These are phyloP conservation scores for Gossypium lobatum DNA, from an alignment of 441 rosid species.

Conservation along the genomic window DNA sequence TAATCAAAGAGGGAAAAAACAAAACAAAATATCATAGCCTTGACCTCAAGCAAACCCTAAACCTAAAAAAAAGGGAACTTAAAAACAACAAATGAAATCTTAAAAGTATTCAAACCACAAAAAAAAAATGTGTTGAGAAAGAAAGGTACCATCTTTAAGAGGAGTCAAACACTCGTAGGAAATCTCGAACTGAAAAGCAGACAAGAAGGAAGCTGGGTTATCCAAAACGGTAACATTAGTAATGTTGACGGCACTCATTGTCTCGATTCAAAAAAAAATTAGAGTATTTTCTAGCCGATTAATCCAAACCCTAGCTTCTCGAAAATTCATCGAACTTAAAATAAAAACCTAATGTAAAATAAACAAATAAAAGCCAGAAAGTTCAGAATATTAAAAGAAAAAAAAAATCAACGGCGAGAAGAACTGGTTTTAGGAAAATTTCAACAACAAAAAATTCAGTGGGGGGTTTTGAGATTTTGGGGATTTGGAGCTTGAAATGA, in stretches of 20 bases:
- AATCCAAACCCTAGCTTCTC: constrained; percentile 19
- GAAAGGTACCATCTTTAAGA: constrained; percentile 76
- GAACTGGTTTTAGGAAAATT: neutral
- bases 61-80: neutral
- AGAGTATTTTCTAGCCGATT: neutral
- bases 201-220: constrained; percentile 79
- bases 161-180: constrained; percentile 94
- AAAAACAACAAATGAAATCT: neutral
- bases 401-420: neutral
- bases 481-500: neutral
- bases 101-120: neutral
- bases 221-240: constrained; percentile 87
- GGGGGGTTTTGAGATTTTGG: neutral
- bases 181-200: constrained; percentile 93
- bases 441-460: neutral
- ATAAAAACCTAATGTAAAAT: neutral
- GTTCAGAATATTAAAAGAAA: neutral
- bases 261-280: constrained; percentile 7
- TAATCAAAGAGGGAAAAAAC: neutral
- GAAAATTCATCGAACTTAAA: constrained; percentile 25
- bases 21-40: neutral
- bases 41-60: neutral
- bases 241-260: constrained; percentile 87
- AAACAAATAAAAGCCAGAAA: neutral
- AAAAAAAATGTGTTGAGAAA: neutral